phyloP scores from a whole-genome alignment of 192 early-diverging fungal genomes.

The Rhizoclosmatium sp. region DNA sequence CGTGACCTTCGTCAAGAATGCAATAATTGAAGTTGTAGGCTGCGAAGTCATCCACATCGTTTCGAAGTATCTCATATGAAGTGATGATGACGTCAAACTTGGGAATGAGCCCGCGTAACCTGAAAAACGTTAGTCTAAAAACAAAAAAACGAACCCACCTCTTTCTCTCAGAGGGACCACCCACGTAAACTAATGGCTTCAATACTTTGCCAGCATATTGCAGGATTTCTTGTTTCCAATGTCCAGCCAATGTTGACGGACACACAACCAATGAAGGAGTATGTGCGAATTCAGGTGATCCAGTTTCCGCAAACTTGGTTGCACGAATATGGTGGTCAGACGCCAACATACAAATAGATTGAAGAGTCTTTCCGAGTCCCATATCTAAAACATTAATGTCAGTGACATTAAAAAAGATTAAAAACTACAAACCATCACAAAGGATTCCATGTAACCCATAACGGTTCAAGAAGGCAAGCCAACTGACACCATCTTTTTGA shows the following conservation, averaged over 20 bases:
- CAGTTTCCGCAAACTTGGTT: slow-evolving; percentile 59
- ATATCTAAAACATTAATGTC: slow-evolving; percentile 69
- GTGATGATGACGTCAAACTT: slow-evolving; percentile 83
- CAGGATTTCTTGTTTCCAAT: slow-evolving; percentile 95
- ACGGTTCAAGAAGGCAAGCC: slow-evolving; percentile 96
- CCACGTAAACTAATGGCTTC: slow-evolving; percentile 85
- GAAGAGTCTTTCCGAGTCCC: slow-evolving; percentile 98
- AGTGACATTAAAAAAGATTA: slow-evolving; percentile 1
- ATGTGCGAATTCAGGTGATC: slow-evolving; percentile 69
- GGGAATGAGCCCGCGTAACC: slow-evolving; percentile 62
- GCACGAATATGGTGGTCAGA: slow-evolving; percentile 84
- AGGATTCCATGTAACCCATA: slow-evolving; percentile 97
- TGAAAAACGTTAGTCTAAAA: background rate
- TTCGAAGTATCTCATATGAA: slow-evolving; percentile 96
- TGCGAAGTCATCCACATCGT: slow-evolving; percentile 87
- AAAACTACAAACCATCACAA: slow-evolving; percentile 78
- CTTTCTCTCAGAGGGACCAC: slow-evolving; percentile 78
- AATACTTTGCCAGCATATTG: slow-evolving; percentile 77
- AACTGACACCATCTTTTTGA: slow-evolving; percentile 98
- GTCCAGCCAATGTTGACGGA: slow-evolving; percentile 92
- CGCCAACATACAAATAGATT: slow-evolving; percentile 94
- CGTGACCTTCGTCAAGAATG: slow-evolving; percentile 97
- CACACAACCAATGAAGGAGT: slow-evolving; percentile 93
- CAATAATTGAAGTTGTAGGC: slow-evolving; percentile 90
- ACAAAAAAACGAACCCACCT: slow-evolving; percentile 42